These are phyloP conservation scores for Corylus americana DNA, from an alignment of 306 rosid species.

Conservation along the genomic window DNA sequence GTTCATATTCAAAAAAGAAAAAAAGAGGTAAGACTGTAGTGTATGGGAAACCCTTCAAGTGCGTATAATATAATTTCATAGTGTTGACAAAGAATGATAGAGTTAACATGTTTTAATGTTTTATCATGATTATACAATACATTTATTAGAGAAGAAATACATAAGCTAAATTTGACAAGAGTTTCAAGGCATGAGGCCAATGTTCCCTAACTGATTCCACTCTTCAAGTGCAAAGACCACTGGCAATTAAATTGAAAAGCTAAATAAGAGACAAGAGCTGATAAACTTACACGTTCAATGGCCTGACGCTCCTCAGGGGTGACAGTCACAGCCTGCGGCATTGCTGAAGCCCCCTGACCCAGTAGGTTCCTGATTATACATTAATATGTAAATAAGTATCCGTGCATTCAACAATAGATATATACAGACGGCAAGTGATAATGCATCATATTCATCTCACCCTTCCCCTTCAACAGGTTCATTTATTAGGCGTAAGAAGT, in stretches of 20 bases:
- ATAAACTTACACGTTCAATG: conserved; percentile 80
- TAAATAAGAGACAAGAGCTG: no score
- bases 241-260: background rate
- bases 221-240: background rate
- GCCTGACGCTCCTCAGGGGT: conserved; percentile 94
- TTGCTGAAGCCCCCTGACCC: conserved; percentile 59
- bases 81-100: background rate
- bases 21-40: no score
- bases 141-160: background rate
- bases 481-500: conserved; percentile 82
- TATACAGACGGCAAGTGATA: conserved; percentile 13
- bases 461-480: conserved; percentile 95
- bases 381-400: conserved; percentile 22
- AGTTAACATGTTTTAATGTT: no score
- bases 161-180: background rate
- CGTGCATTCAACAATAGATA: conserved; percentile 10
- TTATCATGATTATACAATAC: background rate
- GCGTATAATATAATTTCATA: background rate
- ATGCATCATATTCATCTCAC: conserved; percentile 35
- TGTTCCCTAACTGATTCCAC: background rate
- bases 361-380: conserved; percentile 53
- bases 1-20: no score
- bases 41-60: background rate
- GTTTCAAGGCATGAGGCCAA: background rate
- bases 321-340: conserved; percentile 76